A percentile compares a stretch with the other conserved stretches of the same genome.
These are phyloP conservation scores for Fraxinus anomala DNA, from an alignment of 257 asterid genomes.

Conservation along the genomic window DNA sequence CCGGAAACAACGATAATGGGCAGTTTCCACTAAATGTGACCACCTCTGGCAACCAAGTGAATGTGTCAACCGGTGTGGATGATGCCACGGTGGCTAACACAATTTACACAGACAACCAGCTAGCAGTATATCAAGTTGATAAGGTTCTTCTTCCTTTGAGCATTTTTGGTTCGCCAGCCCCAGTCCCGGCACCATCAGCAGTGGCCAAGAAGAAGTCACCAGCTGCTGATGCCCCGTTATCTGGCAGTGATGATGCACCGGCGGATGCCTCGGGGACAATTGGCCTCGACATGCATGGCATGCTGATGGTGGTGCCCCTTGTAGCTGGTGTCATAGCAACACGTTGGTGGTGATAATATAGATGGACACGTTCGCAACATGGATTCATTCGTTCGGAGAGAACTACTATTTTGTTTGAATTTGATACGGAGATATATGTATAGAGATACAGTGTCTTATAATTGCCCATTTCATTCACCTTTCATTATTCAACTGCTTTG, in stretches of 20 bases:
- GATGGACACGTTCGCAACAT: background rate
- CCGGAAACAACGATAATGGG: slow-evolving; percentile 58
- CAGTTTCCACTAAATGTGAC: slow-evolving; percentile 74
- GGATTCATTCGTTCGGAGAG: background rate
- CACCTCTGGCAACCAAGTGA: slow-evolving; percentile 73
- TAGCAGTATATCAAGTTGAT: slow-evolving; percentile 81
- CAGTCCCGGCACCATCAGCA: slow-evolving; percentile 59
- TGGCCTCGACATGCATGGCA: slow-evolving; percentile 43
- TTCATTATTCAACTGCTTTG: background rate
- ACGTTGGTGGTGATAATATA: slow-evolving; percentile 32
- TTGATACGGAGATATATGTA: background rate
- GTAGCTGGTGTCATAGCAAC: slow-evolving; percentile 33
- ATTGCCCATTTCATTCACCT: background rate
- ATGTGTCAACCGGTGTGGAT: slow-evolving; percentile 72
- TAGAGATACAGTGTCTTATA: background rate
- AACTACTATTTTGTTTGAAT: background rate
- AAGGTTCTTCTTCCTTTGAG: slow-evolving; percentile 78
- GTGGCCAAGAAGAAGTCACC: slow-evolving; percentile 38
- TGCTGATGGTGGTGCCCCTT: slow-evolving; percentile 29
- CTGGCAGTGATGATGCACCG: slow-evolving; percentile 48
- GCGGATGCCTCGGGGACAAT: slow-evolving; percentile 50
- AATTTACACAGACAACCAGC: slow-evolving; percentile 62
- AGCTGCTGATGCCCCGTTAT: slow-evolving; percentile 46
- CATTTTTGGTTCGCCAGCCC: slow-evolving; percentile 64
- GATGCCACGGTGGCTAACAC: slow-evolving; percentile 68